phyloP scores from a whole-genome alignment of 2,329 filamentous ascomycete genomes.

The Penicillium sp. region DNA sequence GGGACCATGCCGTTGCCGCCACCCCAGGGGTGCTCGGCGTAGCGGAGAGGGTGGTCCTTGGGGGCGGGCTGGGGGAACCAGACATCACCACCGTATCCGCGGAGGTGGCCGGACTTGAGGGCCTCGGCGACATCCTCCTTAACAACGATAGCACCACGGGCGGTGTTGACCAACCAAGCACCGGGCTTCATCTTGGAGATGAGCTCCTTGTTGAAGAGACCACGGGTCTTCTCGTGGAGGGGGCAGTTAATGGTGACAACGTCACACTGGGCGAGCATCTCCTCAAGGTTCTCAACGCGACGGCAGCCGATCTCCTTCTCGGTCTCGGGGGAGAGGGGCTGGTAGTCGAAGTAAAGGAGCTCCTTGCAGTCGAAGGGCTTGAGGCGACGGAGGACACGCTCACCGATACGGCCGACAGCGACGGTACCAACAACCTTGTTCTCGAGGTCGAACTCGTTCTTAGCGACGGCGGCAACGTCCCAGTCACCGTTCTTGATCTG shows the following conservation, averaged over 20 bases:
- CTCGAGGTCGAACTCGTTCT: conserved; percentile 98
- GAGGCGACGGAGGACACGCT: conserved; percentile 93
- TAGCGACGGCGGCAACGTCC: conserved; percentile 93
- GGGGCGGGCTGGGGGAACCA: conserved; percentile 99
- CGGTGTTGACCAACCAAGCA: conserved; percentile 97
- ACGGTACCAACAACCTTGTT: conserved; percentile 97
- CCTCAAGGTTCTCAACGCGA: conserved; percentile 84
- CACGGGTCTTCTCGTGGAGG: conserved; percentile 94
- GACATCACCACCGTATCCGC: conserved; percentile 52
- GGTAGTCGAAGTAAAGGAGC: conserved; percentile 99
- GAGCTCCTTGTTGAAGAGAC: conserved; percentile 97
- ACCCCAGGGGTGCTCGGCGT: conserved; percentile 90
- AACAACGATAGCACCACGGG: conserved; percentile 97
- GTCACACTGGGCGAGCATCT: conserved; percentile 91
- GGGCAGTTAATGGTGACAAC: conserved; percentile 99
- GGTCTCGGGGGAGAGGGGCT: conserved; percentile 79
- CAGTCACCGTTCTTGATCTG: conserved; percentile 86
- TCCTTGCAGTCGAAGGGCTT: conserved; percentile 99
- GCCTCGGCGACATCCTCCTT: conserved; percentile 98
- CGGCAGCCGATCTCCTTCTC: conserved; percentile 96
- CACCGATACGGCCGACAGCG: conserved; percentile 93
- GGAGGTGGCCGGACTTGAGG: conserved; percentile 78
- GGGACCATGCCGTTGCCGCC: conserved; percentile 98
- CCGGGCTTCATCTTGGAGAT: conserved; percentile 99
- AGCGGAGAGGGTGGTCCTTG: conserved; percentile 87